Base-by-base conservation (phyloP, 306 rosid genomes). In the Oemleria cerasiformis region DNA sequence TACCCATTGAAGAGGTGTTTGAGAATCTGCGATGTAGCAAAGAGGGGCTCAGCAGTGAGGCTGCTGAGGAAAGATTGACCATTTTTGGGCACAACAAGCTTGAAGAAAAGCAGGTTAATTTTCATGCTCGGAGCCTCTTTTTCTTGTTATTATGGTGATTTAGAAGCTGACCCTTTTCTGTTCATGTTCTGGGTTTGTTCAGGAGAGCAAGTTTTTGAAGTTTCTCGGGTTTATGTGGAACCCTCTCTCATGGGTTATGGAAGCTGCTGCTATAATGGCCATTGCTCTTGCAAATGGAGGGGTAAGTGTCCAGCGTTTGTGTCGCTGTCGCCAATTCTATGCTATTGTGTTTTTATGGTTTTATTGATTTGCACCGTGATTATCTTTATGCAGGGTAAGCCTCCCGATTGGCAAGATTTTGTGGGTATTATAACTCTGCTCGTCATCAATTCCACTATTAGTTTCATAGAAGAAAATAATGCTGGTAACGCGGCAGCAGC, bases 221-320 rank as follows among this genome's bases (percentile, higher is more conserved):
- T 94, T 87, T 49, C 85, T 94, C 90, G 98, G 98, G 20, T 94
- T 94, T 77, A 94, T 94, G 98, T 94, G 98, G 98, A 94, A 94
- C 70, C 98, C 98, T 77, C 90, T 94, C 30, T 91, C 98, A 60
- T 94, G 98, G 98, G 98, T 94, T 53, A 94, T 94, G 98, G 98
- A 94, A 75, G 97, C 97, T 48, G 97, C 98, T 72, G 98, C 98
- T 68, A 94, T 94, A 30, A 94, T 94, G 98, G 97, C 98, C 10
- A 94, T 94, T 86, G 98, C 98, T 0, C 97, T 94, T 55, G 98
- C 98, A 5, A 94, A 94, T 87, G 98, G 98, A 74, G 98, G 98
- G 83, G 98, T 94, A 63, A 86, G 86, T 82, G 6, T 19, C 76
- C 23, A 13, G 51, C 55, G 60, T 75, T 56, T 17, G 41, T 73